Evolutionary conservation across 768 basidiomycete species (phyloP), one percentile per base, ranked within the genome.

Genomic region (Mycena latifolia): DNA sequence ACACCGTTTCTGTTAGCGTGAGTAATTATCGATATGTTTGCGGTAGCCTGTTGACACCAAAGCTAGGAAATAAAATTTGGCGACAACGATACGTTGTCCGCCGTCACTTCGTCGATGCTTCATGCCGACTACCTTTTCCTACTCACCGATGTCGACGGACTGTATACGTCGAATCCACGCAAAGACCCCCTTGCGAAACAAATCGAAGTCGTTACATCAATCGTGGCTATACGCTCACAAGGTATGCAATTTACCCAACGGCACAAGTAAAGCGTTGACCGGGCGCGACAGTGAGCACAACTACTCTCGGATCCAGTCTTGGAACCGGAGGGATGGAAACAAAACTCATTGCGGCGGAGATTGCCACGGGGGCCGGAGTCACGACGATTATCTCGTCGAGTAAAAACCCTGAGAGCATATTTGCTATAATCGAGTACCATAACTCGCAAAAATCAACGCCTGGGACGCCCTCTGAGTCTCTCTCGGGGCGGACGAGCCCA

Each of bases 261-360:
- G 22, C 33, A 18, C 27, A 52, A 50, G 47, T 9, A 54, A 25
- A 20, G 28, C 54, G 22, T 61, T 63, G 60, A 48, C 66, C 51
- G 53, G 10, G 25, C 24, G 35, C 28, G 33, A 35, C 72, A 97
- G 98, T 99, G 10, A 96, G 94, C 77, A 98, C 95, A 0, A 88
- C 89, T 3, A 98, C 98, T 0, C 84, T 97, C 1, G 98, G 98
- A 0, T 96, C 95, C 1, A 94, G 88, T 69, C 85, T 99, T 14
- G 98, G 98, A 0, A 99, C 98, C 1, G 98, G 98, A 0, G 98
- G 98, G 5, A 99, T 99, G 98, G 96, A 98, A 78, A 99, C 98
- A 3, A 99, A 99, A 75, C 88, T 99, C 71, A 98, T 99, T 69
- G 98, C 98, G 1, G 97, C 98, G 0, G 98, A 99, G 73, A 95